These are phyloP conservation scores for Taiozyma sp. DNA, from an alignment of 1,139 yeast genomes.

Conservation along the genomic window DNA sequence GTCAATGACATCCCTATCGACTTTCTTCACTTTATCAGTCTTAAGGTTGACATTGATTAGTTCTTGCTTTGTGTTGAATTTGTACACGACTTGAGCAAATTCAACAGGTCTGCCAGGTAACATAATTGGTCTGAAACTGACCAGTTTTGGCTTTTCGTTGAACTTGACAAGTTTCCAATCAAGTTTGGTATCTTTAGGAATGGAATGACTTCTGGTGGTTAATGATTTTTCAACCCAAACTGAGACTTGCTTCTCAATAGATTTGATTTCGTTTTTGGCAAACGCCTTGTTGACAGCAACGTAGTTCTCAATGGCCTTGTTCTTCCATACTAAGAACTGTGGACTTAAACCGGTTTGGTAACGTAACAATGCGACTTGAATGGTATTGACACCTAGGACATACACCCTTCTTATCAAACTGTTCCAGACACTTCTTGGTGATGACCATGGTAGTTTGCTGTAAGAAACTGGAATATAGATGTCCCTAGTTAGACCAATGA, in stretches of 20 bases:
- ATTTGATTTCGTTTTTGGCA: slow-evolving; percentile 43
- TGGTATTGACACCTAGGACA: slow-evolving; percentile 55
- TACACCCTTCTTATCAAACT: slow-evolving; percentile 46
- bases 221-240: slow-evolving; percentile 63
- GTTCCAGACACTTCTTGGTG: slow-evolving; percentile 37
- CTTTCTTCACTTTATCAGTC: slow-evolving; percentile 39
- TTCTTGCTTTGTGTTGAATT: slow-evolving; percentile 69
- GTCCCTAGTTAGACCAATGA: slow-evolving; percentile 42
- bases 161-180: slow-evolving; percentile 77
- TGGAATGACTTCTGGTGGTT: slow-evolving; percentile 41
- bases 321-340: slow-evolving; percentile 66
- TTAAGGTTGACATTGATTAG: slow-evolving; percentile 46
- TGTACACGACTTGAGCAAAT: slow-evolving; percentile 71
- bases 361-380: slow-evolving; percentile 60
- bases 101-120: slow-evolving; percentile 55
- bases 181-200: slow-evolving; percentile 57
- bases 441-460: slow-evolving; percentile 39
- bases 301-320: slow-evolving; percentile 62
- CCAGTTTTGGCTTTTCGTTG: slow-evolving; percentile 66
- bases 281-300: slow-evolving; percentile 66
- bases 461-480: slow-evolving; percentile 46
- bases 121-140: slow-evolving; percentile 67
- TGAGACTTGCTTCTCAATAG: slow-evolving; percentile 42
- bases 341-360: slow-evolving; percentile 62
- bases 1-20: slow-evolving; percentile 62